Evolutionary conservation across 768 basidiomycete species (phyloP).

Genomic region (Hebeloma cylindrosporum): DNA sequence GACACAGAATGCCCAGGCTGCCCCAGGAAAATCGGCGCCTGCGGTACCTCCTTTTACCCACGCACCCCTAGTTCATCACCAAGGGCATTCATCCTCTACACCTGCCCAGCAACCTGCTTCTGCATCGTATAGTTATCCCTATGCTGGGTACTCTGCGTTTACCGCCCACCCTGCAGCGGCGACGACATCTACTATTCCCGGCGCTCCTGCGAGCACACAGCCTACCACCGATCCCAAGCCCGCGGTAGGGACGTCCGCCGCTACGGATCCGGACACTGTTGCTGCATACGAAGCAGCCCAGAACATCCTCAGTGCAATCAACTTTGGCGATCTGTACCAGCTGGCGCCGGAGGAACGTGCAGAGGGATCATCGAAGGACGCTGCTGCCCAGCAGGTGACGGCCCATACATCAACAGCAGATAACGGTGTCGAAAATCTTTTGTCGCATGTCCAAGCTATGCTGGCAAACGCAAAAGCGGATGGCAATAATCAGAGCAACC

Average conservation of each 20-base stretch:
- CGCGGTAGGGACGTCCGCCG: conserved; percentile 10
- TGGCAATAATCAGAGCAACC: conserved; percentile 1
- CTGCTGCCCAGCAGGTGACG: conserved; percentile 1
- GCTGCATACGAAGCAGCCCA: conserved; percentile 80
- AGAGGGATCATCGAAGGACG: conserved; percentile 7
- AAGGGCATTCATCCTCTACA: conserved; percentile 22
- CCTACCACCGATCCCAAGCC: conserved; percentile 11
- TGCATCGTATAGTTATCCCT: conserved; percentile 39
- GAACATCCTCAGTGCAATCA: conserved; percentile 74
- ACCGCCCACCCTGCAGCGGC: conserved; percentile 26
- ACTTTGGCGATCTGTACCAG: conserved; percentile 58
- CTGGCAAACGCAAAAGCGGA: conserved; percentile 19
- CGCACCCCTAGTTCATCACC: conserved; percentile 45
- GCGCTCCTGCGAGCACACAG: conserved; percentile 14
- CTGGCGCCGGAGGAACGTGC: conserved; percentile 35
- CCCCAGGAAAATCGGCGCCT: conserved; percentile 29
- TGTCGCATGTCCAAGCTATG: conserved; percentile 31
- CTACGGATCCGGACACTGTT: conserved; percentile 40
- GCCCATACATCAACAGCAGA: conserved; percentile 1
- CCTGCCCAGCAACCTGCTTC: conserved; percentile 31
- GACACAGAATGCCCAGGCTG: conserved; percentile 38
- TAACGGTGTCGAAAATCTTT: conserved; percentile 25
- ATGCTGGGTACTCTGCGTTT: conserved; percentile 26
- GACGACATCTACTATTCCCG: conserved; percentile 19
- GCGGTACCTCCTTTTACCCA: conserved; percentile 65